Evolutionary conservation across 176 grass and related monocot species (phyloP).

Genomic region (Urochloa ruziziensis): DNA sequence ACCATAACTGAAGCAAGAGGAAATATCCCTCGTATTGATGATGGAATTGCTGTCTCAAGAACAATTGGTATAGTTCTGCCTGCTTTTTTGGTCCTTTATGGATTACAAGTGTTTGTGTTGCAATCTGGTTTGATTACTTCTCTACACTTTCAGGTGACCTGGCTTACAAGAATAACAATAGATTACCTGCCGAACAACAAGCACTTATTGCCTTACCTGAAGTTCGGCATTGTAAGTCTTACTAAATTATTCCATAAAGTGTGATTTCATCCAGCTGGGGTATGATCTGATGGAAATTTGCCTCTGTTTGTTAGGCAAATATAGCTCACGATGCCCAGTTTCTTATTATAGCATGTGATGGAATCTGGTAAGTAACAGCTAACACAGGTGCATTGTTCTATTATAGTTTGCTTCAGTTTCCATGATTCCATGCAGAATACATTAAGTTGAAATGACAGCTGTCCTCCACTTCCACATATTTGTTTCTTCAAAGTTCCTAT

Average conservation of each 20-base stretch:
- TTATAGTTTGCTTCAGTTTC: constrained; percentile 1
- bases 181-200: constrained; percentile 1
- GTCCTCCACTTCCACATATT: background rate
- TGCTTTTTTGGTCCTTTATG: background rate
- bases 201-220: constrained; percentile 40
- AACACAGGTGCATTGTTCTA: background rate
- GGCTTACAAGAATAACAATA: background rate
- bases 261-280: background rate
- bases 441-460: background rate
- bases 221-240: constrained; percentile 28
- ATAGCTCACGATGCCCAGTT: constrained; percentile 45
- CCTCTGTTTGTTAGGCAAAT: constrained; percentile 17
- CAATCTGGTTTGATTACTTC: background rate
- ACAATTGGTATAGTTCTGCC: constrained; percentile 28
- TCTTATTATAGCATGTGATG: constrained; percentile 63
- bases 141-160: constrained; percentile 45
- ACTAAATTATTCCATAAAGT: background rate
- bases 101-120: background rate
- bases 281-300: constrained; percentile 9
- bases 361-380: constrained; percentile 50
- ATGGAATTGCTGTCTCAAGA: constrained; percentile 36
- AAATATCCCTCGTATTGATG: constrained; percentile 15
- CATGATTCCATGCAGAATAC: constrained; percentile 8
- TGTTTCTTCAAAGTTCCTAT: background rate
- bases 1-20: background rate